phyloP scores from a whole-genome alignment of 2,329 filamentous ascomycete genomes.

The Pseudogymnoascus sp. region DNA sequence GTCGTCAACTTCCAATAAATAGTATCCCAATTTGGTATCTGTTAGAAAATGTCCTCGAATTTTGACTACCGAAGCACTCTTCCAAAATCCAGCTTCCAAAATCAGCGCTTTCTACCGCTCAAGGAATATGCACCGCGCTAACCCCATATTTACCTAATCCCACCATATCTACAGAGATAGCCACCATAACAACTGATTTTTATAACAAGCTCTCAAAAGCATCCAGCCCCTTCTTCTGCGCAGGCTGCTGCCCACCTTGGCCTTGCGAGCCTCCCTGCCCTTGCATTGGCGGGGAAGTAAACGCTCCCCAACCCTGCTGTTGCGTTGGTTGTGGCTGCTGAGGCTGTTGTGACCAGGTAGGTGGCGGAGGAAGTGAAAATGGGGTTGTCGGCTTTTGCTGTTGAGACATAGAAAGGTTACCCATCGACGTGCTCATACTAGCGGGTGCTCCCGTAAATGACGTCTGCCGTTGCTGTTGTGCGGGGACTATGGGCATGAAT shows the following conservation, averaged over 20 bases:
- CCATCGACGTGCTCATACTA: slow-evolving; percentile 39
- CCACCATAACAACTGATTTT: background rate
- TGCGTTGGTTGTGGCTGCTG: slow-evolving; percentile 23
- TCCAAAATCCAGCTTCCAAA: background rate
- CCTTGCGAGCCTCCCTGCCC: slow-evolving; percentile 13
- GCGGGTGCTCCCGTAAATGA: slow-evolving; percentile 23
- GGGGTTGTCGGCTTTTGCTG: slow-evolving; percentile 34
- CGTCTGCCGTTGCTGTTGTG: slow-evolving; percentile 18
- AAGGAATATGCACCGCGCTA: background rate
- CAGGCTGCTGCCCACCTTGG: slow-evolving; percentile 15
- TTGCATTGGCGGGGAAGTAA: slow-evolving; percentile 22
- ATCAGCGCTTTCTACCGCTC: background rate
- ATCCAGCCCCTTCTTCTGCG: slow-evolving; percentile 40
- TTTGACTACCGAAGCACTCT: background rate
- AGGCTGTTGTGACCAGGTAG: slow-evolving; percentile 28
- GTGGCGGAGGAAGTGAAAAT: slow-evolving; percentile 53
- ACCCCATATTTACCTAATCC: background rate
- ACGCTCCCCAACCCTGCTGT: slow-evolving; percentile 12
- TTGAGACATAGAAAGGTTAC: slow-evolving; percentile 42
- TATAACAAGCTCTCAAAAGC: slow-evolving; percentile 50
- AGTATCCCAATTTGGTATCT: background rate
- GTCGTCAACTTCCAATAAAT: background rate
- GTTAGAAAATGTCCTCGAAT: background rate
- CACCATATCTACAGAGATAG: background rate
- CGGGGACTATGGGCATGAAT: slow-evolving; percentile 13